Conservation (phyloP, 441 rosid genomes). For the Adansonia madagascariensis region DNA sequence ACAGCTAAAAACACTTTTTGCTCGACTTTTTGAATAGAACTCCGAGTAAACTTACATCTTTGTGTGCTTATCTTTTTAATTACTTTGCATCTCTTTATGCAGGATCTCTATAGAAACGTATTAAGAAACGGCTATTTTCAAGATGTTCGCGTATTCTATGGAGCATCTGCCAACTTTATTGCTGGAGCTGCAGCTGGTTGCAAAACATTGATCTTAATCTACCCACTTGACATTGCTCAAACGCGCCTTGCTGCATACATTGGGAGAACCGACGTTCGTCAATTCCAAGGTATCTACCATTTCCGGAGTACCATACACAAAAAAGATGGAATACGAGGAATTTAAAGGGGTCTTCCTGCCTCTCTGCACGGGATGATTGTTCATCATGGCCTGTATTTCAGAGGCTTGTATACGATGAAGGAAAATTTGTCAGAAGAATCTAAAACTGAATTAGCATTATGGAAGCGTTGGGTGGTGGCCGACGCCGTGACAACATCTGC, state of each 20-base stretch:
- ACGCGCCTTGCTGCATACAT: slow-evolving; percentile 94
- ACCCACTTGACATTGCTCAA: slow-evolving; percentile 87
- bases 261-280: slow-evolving; percentile 75
- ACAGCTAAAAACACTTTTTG: background rate
- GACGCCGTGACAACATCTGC: slow-evolving; percentile 92
- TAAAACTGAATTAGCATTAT: slow-evolving; percentile 61
- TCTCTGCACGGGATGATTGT: slow-evolving; percentile 85
- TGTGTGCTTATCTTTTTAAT: slow-evolving; percentile 12
- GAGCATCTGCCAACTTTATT: slow-evolving; percentile 77
- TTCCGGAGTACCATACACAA: slow-evolving; percentile 68
- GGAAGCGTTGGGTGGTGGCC: slow-evolving; percentile 92
- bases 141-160: slow-evolving; percentile 54
- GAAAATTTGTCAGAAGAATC: slow-evolving; percentile 66
- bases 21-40: background rate
- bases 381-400: slow-evolving; percentile 86
- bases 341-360: slow-evolving; percentile 91
- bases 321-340: slow-evolving; percentile 79
- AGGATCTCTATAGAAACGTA: slow-evolving; percentile 80
- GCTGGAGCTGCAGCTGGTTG: slow-evolving; percentile 97
- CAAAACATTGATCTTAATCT: slow-evolving; percentile 72
- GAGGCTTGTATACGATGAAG: slow-evolving; percentile 88
- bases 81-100: slow-evolving; percentile 30
- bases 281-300: slow-evolving; percentile 79
- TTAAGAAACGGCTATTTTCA: slow-evolving; percentile 56
- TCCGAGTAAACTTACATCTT: slow-evolving; percentile 6